A percentile compares a stretch with the other conserved stretches of the same genome.
phyloP scores from a whole-genome alignment of 345 rosid species.

The Turritis glabra region DNA sequence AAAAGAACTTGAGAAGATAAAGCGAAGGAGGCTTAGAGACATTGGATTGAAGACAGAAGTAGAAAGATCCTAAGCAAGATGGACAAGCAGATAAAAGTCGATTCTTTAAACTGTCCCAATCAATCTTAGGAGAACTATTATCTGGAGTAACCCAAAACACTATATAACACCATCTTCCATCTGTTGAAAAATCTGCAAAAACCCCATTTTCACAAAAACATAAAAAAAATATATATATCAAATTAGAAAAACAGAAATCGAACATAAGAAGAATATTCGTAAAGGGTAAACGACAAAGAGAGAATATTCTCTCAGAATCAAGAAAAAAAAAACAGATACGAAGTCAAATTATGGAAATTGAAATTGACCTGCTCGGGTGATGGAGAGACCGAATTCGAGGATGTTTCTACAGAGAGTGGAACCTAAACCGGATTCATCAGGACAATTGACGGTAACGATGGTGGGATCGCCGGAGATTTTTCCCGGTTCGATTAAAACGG shows the following conservation, averaged over 20 bases:
- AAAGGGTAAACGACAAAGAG: conserved; percentile 28
- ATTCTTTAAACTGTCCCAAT: conserved; percentile 67
- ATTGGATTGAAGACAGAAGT: conserved; percentile 41
- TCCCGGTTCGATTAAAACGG: conserved; percentile 52
- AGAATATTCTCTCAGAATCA: too few relatives aligned
- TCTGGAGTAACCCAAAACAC: conserved; percentile 66
- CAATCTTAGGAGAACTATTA: conserved; percentile 35
- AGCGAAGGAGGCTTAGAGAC: conserved; percentile 46
- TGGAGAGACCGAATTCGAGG: conserved; percentile 71
- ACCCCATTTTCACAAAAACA: neutral
- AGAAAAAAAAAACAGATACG: neutral
- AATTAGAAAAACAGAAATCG: neutral
- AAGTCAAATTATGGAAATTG: neutral
- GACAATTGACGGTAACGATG: conserved; percentile 72
- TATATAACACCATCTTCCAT: conserved; percentile 79
- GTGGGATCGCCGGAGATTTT: conserved; percentile 47
- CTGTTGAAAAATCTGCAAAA: conserved; percentile 68
- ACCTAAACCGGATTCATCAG: conserved; percentile 81
- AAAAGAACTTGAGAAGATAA: conserved; percentile 61
- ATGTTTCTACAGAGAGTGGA: conserved; percentile 70
- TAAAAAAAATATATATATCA: neutral
- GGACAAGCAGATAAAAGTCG: conserved; percentile 64
- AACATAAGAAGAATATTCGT: conserved; percentile 18
- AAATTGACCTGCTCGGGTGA: conserved; percentile 56
- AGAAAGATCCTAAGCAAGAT: conserved; percentile 46